phyloP scores from a whole-genome alignment of 805 yeast species.

The Nadsonia fulvescens region DNA sequence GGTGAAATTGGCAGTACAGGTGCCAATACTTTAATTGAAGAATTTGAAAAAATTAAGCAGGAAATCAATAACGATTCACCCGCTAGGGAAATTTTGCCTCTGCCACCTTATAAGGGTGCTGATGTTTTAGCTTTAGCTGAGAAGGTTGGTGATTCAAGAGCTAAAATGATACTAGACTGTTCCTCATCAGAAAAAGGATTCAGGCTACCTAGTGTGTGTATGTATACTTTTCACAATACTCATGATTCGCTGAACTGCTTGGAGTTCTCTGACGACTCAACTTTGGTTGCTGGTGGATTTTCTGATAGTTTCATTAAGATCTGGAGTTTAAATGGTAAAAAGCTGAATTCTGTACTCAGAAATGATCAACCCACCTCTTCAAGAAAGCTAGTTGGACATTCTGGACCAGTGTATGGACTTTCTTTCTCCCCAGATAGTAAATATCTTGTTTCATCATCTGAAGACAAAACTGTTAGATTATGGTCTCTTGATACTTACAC shows the following conservation, averaged over 20 bases:
- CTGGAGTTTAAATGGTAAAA: slow-evolving; percentile 88
- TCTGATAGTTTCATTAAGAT: slow-evolving; percentile 79
- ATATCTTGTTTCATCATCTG: slow-evolving; percentile 66
- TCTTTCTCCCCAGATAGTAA: slow-evolving; percentile 83
- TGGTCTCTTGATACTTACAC: slow-evolving; percentile 91
- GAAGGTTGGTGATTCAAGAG: slow-evolving; percentile 66
- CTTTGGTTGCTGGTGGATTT: slow-evolving; percentile 84
- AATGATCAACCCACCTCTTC: slow-evolving; percentile 14
- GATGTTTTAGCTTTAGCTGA: slow-evolving; percentile 69
- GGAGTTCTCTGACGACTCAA: slow-evolving; percentile 74
- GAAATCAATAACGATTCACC: slow-evolving; percentile 42
- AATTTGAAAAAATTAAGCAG: slow-evolving; percentile 38
- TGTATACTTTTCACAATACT: slow-evolving; percentile 96
- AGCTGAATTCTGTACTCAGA: slow-evolving; percentile 28
- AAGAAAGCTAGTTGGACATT: slow-evolving; percentile 66
- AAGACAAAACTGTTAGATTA: slow-evolving; percentile 77
- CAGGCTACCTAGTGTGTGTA: slow-evolving; percentile 91
- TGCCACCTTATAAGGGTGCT: slow-evolving; percentile 64
- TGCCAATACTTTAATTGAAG: slow-evolving; percentile 36
- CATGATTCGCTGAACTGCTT: slow-evolving; percentile 74
- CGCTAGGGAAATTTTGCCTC: slow-evolving; percentile 52
- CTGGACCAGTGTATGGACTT: slow-evolving; percentile 84
- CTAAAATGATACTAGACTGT: too few relatives aligned
- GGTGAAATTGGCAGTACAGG: slow-evolving; percentile 12
- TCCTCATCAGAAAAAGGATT: too few relatives aligned